A percentile compares a stretch with the other conserved stretches of the same genome.
Evolutionary conservation across 345 rosid species (phyloP).

Genomic region (Limnanthes douglasii): DNA sequence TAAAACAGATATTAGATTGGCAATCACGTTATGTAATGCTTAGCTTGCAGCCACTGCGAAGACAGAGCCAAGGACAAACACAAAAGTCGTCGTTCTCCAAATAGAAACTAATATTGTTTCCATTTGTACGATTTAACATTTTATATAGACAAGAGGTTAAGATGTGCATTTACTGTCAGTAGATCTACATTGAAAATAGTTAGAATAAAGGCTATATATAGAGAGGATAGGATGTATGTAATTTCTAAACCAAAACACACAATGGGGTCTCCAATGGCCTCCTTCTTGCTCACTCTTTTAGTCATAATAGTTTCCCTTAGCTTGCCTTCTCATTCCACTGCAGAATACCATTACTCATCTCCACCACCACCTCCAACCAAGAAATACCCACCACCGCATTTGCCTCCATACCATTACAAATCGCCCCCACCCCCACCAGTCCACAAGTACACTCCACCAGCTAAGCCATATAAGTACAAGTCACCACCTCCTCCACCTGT

Average conservation of each 20-base stretch:
- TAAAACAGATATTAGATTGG: too few relatives aligned
- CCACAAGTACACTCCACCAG: not conserved
- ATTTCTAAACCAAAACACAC: constrained; percentile 6
- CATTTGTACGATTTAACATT: too few relatives aligned
- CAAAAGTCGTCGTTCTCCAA: too few relatives aligned
- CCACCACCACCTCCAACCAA: not conserved
- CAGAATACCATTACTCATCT: constrained; percentile 16
- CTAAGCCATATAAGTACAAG: not conserved
- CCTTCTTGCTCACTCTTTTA: constrained; percentile 14
- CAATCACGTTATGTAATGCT: too few relatives aligned
- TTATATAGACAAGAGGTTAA: too few relatives aligned
- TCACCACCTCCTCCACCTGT: not conserved
- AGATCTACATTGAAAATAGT: too few relatives aligned
- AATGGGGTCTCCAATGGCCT: constrained; percentile 22
- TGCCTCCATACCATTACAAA: not conserved
- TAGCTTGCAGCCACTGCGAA: too few relatives aligned
- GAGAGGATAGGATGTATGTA: constrained; percentile 10
- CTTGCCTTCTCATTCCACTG: constrained; percentile 11
- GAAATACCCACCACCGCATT: not conserved
- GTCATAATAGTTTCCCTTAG: constrained; percentile 13
- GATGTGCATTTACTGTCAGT: too few relatives aligned
- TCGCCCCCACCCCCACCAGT: not conserved
- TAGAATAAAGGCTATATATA: constrained; percentile 17
- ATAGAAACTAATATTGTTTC: too few relatives aligned
- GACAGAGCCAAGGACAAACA: too few relatives aligned